Percentiles rank a stretch among this genome's conserved stretches.
Evolutionary conservation across 1,284 basidiomycete genomes (phyloP).

Genomic region (Heliocybe sulcata): DNA sequence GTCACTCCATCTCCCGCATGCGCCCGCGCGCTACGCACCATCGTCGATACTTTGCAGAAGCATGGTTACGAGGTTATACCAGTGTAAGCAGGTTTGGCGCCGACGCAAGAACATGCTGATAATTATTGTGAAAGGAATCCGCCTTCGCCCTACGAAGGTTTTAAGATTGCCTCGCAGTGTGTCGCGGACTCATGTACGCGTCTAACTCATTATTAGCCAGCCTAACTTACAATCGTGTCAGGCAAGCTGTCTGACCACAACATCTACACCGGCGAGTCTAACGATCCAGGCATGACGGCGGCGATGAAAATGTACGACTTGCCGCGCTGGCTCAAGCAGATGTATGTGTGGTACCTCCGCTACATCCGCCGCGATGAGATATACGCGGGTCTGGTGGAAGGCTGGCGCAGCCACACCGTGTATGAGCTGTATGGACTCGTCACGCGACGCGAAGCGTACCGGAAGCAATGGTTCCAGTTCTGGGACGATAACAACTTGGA

Average conservation of each 20-base stretch:
- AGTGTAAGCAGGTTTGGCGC: conserved; percentile 26
- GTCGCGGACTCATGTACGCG: conserved; percentile 29
- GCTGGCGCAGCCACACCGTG: conserved; percentile 32
- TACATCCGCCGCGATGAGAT: conserved; percentile 29
- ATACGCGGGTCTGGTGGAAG: conserved; percentile 32
- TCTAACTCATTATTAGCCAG: neutral
- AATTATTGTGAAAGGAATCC: conserved; percentile 11
- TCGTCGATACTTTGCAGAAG: conserved; percentile 36
- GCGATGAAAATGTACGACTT: conserved; percentile 23
- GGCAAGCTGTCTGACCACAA: neutral
- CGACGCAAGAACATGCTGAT: neutral
- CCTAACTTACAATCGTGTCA: neutral
- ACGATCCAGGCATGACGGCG: conserved; percentile 32
- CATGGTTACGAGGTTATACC: conserved; percentile 48
- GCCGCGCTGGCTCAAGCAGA: conserved; percentile 29
- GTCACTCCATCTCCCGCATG: conserved; percentile 53
- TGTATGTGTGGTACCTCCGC: conserved; percentile 28
- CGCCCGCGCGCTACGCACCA: conserved; percentile 42
- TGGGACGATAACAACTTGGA: conserved; percentile 51
- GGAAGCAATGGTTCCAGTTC: conserved; percentile 34
- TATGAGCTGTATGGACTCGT: conserved; percentile 37
- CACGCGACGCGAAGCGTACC: conserved; percentile 33
- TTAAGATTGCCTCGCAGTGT: conserved; percentile 30
- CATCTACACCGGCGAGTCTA: conserved; percentile 25
- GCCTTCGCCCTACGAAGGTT: conserved; percentile 27